A percentile compares a stretch with the other conserved stretches of the same genome.
Evolutionary conservation across 441 rosid genomes (phyloP).

Genomic region (Daphne laureola): DNA sequence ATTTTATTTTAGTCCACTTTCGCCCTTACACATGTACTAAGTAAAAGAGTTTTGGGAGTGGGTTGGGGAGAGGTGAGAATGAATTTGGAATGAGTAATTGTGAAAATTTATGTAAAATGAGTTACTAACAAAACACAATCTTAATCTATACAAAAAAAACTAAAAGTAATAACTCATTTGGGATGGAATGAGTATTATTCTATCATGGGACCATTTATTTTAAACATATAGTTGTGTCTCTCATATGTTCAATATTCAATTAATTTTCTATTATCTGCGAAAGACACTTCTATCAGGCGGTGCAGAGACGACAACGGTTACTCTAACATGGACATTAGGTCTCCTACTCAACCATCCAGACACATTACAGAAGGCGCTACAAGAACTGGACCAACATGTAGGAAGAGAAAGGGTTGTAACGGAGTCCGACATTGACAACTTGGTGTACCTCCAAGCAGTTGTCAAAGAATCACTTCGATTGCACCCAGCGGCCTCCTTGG

Average conservation of each 20-base stretch:
- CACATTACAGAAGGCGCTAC: constrained; percentile 10
- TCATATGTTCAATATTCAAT: background rate
- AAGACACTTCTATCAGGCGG: constrained; percentile 20
- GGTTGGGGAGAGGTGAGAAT: too few relatives aligned
- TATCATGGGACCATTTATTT: too few relatives aligned
- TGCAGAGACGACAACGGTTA: constrained; percentile 14
- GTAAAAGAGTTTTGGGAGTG: too few relatives aligned
- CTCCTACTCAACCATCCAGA: constrained; percentile 22
- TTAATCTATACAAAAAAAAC: too few relatives aligned
- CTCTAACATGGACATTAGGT: constrained; percentile 20
- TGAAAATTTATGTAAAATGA: too few relatives aligned
- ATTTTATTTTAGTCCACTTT: too few relatives aligned
- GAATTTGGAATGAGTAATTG: too few relatives aligned
- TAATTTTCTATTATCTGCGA: background rate
- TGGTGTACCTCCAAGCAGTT: constrained; percentile 24
- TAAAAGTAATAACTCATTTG: too few relatives aligned
- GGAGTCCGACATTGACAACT: constrained; percentile 23
- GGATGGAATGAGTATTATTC: too few relatives aligned
- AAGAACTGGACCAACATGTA: constrained; percentile 20
- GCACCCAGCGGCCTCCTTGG: constrained; percentile 20
- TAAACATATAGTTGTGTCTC: too few relatives aligned
- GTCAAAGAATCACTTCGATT: constrained; percentile 27
- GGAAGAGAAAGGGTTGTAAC: constrained; percentile 20
- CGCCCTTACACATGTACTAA: too few relatives aligned
- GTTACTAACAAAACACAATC: too few relatives aligned